Percentiles rank a stretch among this genome's conserved stretches.
These are phyloP conservation scores for Neurospora crassa DNA, from an alignment of 2,329 filamentous ascomycete species.

Conservation along the genomic window DNA sequence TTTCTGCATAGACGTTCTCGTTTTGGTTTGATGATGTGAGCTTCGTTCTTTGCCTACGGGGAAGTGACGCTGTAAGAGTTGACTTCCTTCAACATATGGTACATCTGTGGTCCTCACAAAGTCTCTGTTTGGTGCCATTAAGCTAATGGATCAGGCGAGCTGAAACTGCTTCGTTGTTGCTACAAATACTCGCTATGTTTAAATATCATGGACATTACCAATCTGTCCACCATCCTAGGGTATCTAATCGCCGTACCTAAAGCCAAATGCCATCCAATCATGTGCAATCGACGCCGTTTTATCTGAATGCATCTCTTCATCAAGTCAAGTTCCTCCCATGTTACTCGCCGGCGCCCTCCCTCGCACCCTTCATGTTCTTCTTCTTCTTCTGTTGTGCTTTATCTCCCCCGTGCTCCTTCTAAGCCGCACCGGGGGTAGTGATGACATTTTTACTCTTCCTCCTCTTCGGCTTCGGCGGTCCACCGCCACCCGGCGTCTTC, in stretches of 20 bases:
- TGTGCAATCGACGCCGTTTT: background rate
- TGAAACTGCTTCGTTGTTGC: background rate
- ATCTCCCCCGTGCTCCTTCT: background rate
- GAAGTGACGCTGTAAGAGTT: background rate
- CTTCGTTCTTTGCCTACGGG: background rate
- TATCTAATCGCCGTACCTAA: background rate
- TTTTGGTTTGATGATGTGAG: background rate
- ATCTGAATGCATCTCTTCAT: background rate
- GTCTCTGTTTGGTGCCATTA: no score
- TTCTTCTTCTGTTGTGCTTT: background rate
- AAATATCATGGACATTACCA: background rate
- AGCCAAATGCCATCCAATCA: background rate
- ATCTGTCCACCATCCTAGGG: background rate
- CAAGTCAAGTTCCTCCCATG: background rate
- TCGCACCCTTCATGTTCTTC: background rate
- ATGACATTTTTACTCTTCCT: conserved; percentile 39
- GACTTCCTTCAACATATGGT: background rate
- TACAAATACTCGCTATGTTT: background rate
- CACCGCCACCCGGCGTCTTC: conserved; percentile 28
- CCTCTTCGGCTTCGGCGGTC: conserved; percentile 33
- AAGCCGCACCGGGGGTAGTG: conserved; percentile 19
- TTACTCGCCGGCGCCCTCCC: background rate
- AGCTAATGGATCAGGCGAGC: no score
- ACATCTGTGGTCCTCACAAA: background rate
- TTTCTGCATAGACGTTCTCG: background rate